These are phyloP conservation scores for Blastobotrys americana DNA, from an alignment of 805 yeast species.

Conservation along the genomic window DNA sequence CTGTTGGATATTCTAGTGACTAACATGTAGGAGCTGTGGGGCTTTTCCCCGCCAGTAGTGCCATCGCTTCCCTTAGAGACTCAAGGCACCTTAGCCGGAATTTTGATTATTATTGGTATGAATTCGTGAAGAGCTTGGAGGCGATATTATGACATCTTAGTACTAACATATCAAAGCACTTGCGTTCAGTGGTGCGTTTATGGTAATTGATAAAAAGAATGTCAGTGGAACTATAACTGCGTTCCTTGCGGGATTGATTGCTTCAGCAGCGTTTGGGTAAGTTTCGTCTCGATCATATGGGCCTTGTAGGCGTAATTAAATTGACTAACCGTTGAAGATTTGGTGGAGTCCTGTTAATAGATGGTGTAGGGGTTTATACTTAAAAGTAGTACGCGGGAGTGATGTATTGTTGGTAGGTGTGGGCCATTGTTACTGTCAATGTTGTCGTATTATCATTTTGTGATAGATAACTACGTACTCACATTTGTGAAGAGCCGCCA, in stretches of 20 bases:
- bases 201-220: constrained; percentile 15
- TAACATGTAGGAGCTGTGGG: constrained; percentile 6
- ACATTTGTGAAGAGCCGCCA: too few relatives aligned
- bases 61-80: constrained; percentile 21
- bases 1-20: too few relatives aligned
- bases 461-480: too few relatives aligned
- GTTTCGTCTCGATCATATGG: constrained; percentile 9
- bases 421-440: too few relatives aligned
- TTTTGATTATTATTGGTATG: constrained; percentile 16
- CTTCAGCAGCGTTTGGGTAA: constrained; percentile 34
- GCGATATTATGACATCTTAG: too few relatives aligned
- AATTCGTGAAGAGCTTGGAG: too few relatives aligned
- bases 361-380: constrained; percentile 43
- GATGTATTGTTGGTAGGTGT: not conserved
- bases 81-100: constrained; percentile 22
- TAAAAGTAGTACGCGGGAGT: constrained; percentile 15
- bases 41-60: constrained; percentile 14
- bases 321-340: constrained; percentile 20
- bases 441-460: too few relatives aligned
- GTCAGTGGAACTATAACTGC: constrained; percentile 20
- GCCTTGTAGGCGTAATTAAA: not conserved
- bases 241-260: constrained; percentile 26
- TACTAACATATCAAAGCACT: constrained; percentile 16
- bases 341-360: constrained; percentile 36
- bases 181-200: constrained; percentile 19